Evolutionary conservation across 2,329 filamentous ascomycete genomes (phyloP), one percentile per base, ranked within the genome.

Genomic region (Botrytis tulipae): DNA sequence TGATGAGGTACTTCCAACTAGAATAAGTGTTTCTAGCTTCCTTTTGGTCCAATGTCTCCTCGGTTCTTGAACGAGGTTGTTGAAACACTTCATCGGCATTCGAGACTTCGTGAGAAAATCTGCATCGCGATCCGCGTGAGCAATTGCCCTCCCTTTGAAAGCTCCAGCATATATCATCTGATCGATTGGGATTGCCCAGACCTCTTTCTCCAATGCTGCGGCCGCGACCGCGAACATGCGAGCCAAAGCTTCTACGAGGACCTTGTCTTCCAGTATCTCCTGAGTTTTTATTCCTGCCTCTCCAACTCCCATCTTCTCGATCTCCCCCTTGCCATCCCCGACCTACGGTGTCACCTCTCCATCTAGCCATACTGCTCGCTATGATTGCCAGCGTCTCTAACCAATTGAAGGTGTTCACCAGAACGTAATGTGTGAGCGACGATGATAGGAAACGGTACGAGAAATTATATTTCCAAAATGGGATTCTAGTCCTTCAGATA

Each of bases 1-100:
- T 77, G 54, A 78, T 69, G 20, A 77, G 68, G 12, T 70, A 60
- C 62, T 74, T 75, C 76, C 75, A 78, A 29, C 60, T 51, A 25
- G 73, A 76, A 65, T 76, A 78, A 20, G 72, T 40, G 48, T 44
- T 54, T 54, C 70, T 74, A 4, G 60, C 70, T 18, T 54, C 59
- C 66, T 54, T 29, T 61, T 77, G 73, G 57, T 75, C 74, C 10
- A 63, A 54, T 35, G 75, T 76, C 51, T 78, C 74, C 72, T 35
- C 66, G 29, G 48, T 12, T 12, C 48, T 54, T 9, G 25, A 54
- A 54, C 48, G 25, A 54, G 25, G 48, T 54, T 54, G 48, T n/a
- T n/a, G 48, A n/a, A 54, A 14, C 25, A 54, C 48, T n/a, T 20
- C 48, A n/a, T 54, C 48, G 3, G 48, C 5, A 14, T 54, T n/a